Conservation (phyloP, 805 yeast genomes). For the Candida multigemmis region DNA sequence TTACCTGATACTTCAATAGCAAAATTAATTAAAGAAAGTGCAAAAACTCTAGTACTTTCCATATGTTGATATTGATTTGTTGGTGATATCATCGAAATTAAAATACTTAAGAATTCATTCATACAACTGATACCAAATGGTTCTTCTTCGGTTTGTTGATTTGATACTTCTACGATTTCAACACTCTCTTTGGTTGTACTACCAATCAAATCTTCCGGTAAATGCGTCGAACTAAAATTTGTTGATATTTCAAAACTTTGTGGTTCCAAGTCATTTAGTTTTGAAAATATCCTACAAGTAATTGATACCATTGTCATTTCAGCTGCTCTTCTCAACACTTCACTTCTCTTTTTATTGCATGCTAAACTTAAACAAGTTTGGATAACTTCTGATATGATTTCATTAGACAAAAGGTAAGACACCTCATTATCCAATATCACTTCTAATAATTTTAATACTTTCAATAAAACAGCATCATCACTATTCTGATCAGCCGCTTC, state of each 20-base stretch:
- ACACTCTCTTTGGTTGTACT: constrained; percentile 18
- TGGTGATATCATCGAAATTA: constrained; percentile 75
- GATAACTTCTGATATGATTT: constrained; percentile 76
- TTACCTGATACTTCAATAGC: constrained; percentile 78
- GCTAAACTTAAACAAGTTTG: constrained; percentile 90
- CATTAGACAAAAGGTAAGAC: constrained; percentile 65
- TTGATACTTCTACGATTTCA: background rate
- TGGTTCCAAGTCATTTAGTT: constrained; percentile 48
- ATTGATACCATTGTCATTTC: constrained; percentile 70
- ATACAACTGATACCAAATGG: constrained; percentile 71
- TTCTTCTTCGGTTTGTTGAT: constrained; percentile 7
- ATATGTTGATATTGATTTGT: constrained; percentile 77
- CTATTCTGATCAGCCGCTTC: constrained; percentile 90
- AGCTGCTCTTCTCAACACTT: constrained; percentile 80
- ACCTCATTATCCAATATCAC: constrained; percentile 52
- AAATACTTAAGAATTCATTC: constrained; percentile 65
- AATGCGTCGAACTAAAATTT: constrained; percentile 35
- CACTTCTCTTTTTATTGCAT: constrained; percentile 85
- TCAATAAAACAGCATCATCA: constrained; percentile 84
- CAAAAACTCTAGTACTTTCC: constrained; percentile 79
- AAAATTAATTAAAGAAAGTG: constrained; percentile 63
- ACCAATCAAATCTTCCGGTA: constrained; percentile 56
- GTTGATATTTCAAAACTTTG: constrained; percentile 35
- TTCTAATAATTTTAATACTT: constrained; percentile 71
- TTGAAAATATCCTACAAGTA: constrained; percentile 58